Base-by-base conservation (phyloP, 257 asterid genomes). In the Fraxinus quadrangulata region DNA sequence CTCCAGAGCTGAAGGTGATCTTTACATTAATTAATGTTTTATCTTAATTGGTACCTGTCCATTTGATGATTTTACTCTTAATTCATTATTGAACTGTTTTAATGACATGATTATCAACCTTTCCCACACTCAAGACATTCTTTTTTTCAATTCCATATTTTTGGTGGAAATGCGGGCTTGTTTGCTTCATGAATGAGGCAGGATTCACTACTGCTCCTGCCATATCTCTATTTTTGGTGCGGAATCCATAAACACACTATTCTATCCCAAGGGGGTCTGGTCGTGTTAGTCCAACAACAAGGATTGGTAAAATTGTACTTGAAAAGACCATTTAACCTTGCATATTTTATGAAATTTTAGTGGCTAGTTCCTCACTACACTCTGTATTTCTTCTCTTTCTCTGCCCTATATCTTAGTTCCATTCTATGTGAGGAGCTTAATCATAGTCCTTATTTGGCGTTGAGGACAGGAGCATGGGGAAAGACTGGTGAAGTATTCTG, bases 1-100 rank as follows among this genome's bases (percentile, higher is more conserved):
- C 85, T 59, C 97, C 97, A 6, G 96, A 87, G 67, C 84, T 95
- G 31, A 87, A 88, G 97, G 99, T 95, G 83, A 82, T 70, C 37
- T 71, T 77, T 61, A 65, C 39, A 7, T 8, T 63, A 21, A 10
- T 63, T 23, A 21, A 63, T 63, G 69, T 63, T 63, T 7, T 63
- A 23, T 63, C 69, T 10, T 31, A 63, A 63, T 11, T 63, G 69
- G 69, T 24, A 63, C 16, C 16, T 24, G 68, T 24, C 36, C 19
- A 1, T 63, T 24, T 63, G 69, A 26, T 3, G 30, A 23, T 61
- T 23, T 23, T 61, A 61, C 10, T 61, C 31, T 9, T 21, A n/a
- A 7, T 21, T 59, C 4, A 8, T 21, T 61, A 5, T 61, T 6
- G 12, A 61, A 61, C 31, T 2, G 68, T 61, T 23, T 61, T 28